Evolutionary conservation across 805 yeast species (phyloP).

Genomic region (Saccharomycopsis fermentans): DNA sequence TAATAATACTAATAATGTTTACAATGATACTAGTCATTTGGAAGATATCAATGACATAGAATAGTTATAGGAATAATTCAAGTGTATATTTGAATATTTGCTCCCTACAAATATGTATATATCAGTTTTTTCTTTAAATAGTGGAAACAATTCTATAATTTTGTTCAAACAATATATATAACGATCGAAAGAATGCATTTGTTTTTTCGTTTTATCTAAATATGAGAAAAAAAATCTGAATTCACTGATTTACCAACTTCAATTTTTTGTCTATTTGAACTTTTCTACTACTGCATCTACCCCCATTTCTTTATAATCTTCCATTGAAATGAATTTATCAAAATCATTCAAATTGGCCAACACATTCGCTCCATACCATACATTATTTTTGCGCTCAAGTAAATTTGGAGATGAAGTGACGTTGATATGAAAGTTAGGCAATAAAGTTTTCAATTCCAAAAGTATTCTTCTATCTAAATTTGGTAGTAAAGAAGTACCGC

Average conservation of each 20-base stretch:
- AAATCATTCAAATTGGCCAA: conserved; percentile 69
- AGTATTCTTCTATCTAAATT: conserved; percentile 59
- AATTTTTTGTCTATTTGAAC: too few species aligned
- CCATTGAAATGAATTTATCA: conserved; percentile 69
- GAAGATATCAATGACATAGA: neutral
- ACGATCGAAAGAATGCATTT: neutral
- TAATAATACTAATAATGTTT: neutral
- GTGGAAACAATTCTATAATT: neutral
- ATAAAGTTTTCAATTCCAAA: conserved; percentile 46
- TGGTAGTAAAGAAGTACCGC: conserved; percentile 62
- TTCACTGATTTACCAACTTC: too few species aligned
- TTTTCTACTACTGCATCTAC: conserved; percentile 34
- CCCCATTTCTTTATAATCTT: conserved; percentile 68
- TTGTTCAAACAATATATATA: neutral
- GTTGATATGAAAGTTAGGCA: conserved; percentile 63
- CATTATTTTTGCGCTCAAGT: conserved; percentile 53
- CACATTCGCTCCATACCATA: conserved; percentile 79
- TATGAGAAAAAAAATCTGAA: too few species aligned
- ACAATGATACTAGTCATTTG: neutral
- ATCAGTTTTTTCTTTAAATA: neutral
- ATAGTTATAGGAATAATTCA: neutral
- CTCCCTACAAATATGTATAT: neutral
- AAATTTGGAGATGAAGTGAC: conserved; percentile 58
- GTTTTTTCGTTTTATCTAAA: too few species aligned
- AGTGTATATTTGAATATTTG: neutral